Evolutionary conservation across 495 filamentous ascomycete genomes (phyloP).

Genomic region (Sordaria brevicollis): DNA sequence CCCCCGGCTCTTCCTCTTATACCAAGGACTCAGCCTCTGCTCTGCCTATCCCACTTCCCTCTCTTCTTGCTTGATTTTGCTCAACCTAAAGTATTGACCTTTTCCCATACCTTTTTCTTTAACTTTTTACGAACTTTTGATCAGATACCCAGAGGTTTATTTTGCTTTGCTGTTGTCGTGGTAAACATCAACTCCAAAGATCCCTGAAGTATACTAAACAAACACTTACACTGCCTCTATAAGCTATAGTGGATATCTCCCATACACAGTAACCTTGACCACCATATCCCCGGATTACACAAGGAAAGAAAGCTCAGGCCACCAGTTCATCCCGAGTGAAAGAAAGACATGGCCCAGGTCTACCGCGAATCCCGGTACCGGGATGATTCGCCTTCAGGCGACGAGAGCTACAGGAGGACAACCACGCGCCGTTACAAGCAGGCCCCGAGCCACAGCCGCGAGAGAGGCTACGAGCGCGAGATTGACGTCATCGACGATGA

Average conservation of each 20-base stretch:
- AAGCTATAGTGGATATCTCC: background rate
- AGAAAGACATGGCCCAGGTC: constrained; percentile 30
- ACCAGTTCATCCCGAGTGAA: background rate
- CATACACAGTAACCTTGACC: background rate
- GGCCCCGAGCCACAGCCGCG: constrained; percentile 25
- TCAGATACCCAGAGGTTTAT: background rate
- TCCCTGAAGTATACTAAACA: background rate
- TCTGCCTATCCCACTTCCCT: background rate
- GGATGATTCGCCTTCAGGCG: constrained; percentile 36
- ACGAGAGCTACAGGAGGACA: constrained; percentile 37
- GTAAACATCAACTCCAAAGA: background rate
- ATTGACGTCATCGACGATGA: constrained; percentile 40
- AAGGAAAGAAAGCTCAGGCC: background rate
- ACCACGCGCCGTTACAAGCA: constrained; percentile 49
- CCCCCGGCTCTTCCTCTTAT: background rate
- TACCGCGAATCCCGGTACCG: constrained; percentile 40
- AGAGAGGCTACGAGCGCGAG: constrained; percentile 31
- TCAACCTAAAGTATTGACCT: background rate
- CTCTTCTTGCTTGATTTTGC: background rate
- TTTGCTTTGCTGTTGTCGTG: background rate
- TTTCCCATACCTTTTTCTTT: background rate
- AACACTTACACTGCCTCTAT: background rate
- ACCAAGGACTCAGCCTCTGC: background rate
- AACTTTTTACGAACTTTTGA: background rate
- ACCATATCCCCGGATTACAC: background rate